Evolutionary conservation across 257 asterid genomes (phyloP).

Genomic region (Nicotiana attenuata): DNA sequence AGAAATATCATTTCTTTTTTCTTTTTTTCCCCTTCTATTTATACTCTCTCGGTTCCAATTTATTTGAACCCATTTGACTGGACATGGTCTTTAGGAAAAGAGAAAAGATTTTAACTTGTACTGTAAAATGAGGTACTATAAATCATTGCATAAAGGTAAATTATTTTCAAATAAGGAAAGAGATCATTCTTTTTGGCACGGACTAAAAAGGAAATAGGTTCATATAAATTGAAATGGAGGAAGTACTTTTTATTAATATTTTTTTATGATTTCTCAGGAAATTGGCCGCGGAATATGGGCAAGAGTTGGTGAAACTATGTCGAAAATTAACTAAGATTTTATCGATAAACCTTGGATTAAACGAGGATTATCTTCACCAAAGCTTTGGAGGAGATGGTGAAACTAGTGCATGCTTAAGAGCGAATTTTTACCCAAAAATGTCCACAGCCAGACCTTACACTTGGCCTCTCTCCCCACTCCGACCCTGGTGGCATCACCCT

Average conservation of each 20-base stretch:
- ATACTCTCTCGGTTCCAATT: no score
- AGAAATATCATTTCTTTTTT: neutral
- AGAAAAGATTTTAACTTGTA: no score
- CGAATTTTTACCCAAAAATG: constrained; percentile 79
- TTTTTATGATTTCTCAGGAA: constrained; percentile 33
- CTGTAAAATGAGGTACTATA: no score
- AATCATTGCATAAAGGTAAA: no score
- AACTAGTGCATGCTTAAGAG: constrained; percentile 61
- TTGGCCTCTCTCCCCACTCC: constrained; percentile 78
- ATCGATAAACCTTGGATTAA: constrained; percentile 53
- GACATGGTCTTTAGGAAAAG: no score
- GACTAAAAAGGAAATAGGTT: no score
- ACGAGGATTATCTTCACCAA: constrained; percentile 44
- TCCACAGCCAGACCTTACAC: constrained; percentile 84
- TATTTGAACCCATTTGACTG: no score
- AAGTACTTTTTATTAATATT: neutral
- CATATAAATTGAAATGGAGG: no score
- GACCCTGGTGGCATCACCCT: constrained; percentile 87
- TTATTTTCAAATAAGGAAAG: no score
- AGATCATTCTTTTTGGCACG: no score
- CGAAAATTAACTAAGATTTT: constrained; percentile 49
- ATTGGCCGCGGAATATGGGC: constrained; percentile 44
- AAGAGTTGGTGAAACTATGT: constrained; percentile 48
- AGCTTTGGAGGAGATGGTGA: constrained; percentile 62
- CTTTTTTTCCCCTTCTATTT: no score